Percentiles rank a stretch among this genome's conserved stretches.
These are phyloP conservation scores for Microdochium nivale DNA, from an alignment of 2,329 filamentous ascomycete species.

Conservation along the genomic window DNA sequence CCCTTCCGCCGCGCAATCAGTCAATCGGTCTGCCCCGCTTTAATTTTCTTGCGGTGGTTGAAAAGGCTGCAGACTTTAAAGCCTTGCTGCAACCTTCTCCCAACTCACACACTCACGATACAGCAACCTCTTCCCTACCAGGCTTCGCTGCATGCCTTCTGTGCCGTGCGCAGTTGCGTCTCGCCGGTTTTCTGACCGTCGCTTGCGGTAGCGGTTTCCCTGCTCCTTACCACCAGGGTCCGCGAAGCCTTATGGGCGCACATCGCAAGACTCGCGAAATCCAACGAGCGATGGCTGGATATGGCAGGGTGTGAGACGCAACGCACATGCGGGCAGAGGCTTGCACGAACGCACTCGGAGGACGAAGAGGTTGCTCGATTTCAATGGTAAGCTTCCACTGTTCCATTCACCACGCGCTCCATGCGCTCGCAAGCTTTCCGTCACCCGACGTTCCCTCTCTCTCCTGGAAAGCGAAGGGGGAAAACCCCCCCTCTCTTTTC, in stretches of 20 bases:
- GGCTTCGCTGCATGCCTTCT: background rate
- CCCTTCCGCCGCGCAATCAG: background rate
- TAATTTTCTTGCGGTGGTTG: constrained; percentile 7
- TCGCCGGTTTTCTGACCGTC: background rate
- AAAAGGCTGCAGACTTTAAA: constrained; percentile 21
- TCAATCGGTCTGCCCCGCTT: constrained; percentile 3
- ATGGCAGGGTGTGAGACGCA: too few relatives aligned
- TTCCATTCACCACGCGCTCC: constrained; percentile 4
- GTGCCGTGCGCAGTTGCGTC: background rate
- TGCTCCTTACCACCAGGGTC: too few relatives aligned
- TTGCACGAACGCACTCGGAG: background rate
- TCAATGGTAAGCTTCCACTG: constrained; percentile 3
- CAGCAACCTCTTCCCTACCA: background rate
- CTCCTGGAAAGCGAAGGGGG: background rate
- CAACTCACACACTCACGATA: constrained; percentile 10
- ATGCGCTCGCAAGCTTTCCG: too few relatives aligned
- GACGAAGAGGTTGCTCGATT: background rate
- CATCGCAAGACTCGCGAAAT: background rate
- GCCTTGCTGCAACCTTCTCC: background rate
- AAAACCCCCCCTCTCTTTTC: constrained; percentile 19
- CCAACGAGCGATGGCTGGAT: background rate
- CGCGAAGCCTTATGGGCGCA: too few relatives aligned
- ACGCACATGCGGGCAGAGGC: too few relatives aligned
- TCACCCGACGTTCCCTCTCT: too few relatives aligned
- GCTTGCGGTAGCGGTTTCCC: background rate